Evolutionary conservation across 108 stramenopile species (phyloP).

Genomic region (Cyclotella sp.): DNA sequence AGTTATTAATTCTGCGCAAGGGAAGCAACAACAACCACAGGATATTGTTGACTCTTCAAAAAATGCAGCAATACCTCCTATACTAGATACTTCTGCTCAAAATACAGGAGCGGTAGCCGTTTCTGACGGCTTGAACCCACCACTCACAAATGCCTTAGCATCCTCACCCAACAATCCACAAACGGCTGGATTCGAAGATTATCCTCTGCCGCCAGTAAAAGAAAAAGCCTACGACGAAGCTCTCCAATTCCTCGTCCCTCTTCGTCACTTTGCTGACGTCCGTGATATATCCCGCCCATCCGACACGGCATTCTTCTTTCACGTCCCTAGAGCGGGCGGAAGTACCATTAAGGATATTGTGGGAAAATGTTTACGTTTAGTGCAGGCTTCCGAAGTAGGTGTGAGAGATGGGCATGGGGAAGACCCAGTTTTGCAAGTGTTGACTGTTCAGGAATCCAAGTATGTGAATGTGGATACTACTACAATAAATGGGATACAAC

Average conservation of each 20-base stretch:
- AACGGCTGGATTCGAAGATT: slow-evolving; percentile 6
- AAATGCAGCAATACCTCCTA: not conserved
- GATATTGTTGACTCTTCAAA: not conserved
- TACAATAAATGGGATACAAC: slow-evolving; percentile 45
- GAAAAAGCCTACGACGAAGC: slow-evolving; percentile 39
- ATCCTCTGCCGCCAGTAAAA: slow-evolving; percentile 21
- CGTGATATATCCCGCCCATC: slow-evolving; percentile 22
- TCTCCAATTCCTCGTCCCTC: slow-evolving; percentile 32
- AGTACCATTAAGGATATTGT: slow-evolving; percentile 51
- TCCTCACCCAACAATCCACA: not conserved
- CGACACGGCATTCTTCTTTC: slow-evolving; percentile 60
- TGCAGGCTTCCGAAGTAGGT: slow-evolving; percentile 51
- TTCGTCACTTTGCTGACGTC: slow-evolving; percentile 45
- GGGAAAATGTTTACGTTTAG: slow-evolving; percentile 41
- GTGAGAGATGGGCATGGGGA: slow-evolving; percentile 49
- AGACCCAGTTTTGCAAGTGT: slow-evolving; percentile 41
- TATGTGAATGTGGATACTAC: slow-evolving; percentile 68
- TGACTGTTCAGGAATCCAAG: slow-evolving; percentile 39
- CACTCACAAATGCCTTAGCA: too few relatives aligned
- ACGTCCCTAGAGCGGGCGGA: slow-evolving; percentile 55
- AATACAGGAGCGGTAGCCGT: too few relatives aligned
- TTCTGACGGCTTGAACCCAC: too few relatives aligned
- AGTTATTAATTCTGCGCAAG: not conserved
- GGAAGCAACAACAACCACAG: not conserved
- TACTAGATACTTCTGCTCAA: not conserved